A percentile compares a stretch with the other conserved stretches of the same genome.
These are phyloP conservation scores for Annulohypoxylon bovei DNA, from an alignment of 495 filamentous ascomycete species.

Conservation along the genomic window DNA sequence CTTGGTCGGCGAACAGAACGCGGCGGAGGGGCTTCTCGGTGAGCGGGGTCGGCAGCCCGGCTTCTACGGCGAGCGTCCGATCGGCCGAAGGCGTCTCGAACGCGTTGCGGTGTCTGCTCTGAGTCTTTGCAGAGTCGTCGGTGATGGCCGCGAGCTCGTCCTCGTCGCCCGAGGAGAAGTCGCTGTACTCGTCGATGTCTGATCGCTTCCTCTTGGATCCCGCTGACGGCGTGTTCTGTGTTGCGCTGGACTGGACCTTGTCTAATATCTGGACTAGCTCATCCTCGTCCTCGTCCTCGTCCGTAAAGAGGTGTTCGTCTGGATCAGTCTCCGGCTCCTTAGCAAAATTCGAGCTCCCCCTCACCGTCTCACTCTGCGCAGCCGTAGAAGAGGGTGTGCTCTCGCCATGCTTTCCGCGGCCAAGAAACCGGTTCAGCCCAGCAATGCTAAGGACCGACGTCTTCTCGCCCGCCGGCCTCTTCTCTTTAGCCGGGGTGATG, in stretches of 20 bases:
- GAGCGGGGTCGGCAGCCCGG: constrained; percentile 43
- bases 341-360: neutral
- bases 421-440: constrained; percentile 20
- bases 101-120: constrained; percentile 15
- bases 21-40: constrained; percentile 39
- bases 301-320: constrained; percentile 6
- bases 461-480: constrained; percentile 9
- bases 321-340: constrained; percentile 19
- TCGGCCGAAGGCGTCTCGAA: constrained; percentile 28
- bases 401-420: neutral
- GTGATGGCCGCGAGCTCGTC: constrained; percentile 29
- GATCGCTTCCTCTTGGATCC: constrained; percentile 38
- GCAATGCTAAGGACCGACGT: constrained; percentile 29
- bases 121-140: constrained; percentile 22
- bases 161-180: constrained; percentile 39
- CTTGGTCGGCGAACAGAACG: constrained; percentile 33
- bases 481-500: constrained; percentile 46
- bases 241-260: neutral
- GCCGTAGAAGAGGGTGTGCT: constrained; percentile 18
- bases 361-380: constrained; percentile 12
- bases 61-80: constrained; percentile 3
- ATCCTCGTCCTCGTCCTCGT: constrained; percentile 28
- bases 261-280: constrained; percentile 3
- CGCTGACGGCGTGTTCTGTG: constrained; percentile 2
- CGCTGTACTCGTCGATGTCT: constrained; percentile 34